Percentiles rank a stretch among this genome's conserved stretches.
phyloP scores from a whole-genome alignment of 352 stramenopile genomes.

The Phytophthora europaea region DNA sequence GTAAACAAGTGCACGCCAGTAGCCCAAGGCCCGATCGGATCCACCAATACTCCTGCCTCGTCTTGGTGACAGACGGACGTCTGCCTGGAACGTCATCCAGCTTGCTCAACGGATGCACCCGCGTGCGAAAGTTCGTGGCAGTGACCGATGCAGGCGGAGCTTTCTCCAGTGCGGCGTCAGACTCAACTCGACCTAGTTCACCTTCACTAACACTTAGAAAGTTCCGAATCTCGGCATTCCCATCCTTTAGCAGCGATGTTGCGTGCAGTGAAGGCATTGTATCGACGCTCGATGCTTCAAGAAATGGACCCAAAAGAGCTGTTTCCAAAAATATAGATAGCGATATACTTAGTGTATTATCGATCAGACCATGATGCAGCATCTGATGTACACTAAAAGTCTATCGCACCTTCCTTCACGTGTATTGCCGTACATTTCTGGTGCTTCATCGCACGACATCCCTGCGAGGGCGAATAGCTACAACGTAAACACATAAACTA shows the following conservation, averaged over 20 bases:
- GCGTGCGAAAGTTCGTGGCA: neutral
- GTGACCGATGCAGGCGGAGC: neutral
- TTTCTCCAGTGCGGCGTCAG: neutral
- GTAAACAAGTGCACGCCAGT: neutral
- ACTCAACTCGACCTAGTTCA: neutral
- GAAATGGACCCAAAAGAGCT: too few species aligned
- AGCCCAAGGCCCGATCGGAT: neutral
- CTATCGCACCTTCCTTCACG: neutral
- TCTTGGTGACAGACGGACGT: neutral
- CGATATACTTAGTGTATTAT: too few species aligned
- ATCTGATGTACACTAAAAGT: too few species aligned
- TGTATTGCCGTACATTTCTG: neutral
- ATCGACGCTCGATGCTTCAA: too few species aligned
- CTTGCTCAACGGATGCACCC: neutral
- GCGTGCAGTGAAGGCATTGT: too few species aligned
- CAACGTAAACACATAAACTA: too few species aligned
- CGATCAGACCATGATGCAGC: too few species aligned
- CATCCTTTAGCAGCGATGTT: too few species aligned
- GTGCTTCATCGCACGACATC: too few species aligned
- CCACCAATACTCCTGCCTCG: neutral
- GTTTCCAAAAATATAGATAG: too few species aligned
- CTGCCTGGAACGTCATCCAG: neutral
- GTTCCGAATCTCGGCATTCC: too few species aligned
- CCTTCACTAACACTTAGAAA: neutral
- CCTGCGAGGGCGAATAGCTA: too few species aligned